Percentiles rank a stretch among this genome's conserved stretches.
Evolutionary conservation across 345 rosid species (phyloP).

Genomic region (Eutrema yunnanense): DNA sequence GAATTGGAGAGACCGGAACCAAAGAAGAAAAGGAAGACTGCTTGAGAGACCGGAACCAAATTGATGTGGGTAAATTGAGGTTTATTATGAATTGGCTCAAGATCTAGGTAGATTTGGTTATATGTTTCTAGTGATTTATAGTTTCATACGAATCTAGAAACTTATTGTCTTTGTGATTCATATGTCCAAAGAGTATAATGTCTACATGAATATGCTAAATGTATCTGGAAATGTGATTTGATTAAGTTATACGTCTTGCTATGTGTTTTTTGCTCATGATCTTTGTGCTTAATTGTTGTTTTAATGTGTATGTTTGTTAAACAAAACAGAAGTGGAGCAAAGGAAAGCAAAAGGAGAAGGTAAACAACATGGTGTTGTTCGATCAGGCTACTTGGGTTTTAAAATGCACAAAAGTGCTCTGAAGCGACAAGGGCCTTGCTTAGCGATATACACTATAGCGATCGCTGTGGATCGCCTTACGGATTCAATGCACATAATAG

Average conservation of each 20-base stretch:
- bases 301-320: not conserved
- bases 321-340: conserved; percentile 79
- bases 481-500: no score
- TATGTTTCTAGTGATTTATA: not conserved
- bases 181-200: not conserved
- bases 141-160: not conserved
- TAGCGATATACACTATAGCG: no score
- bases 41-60: no score
- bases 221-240: not conserved
- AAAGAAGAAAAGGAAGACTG: no score
- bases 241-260: not conserved
- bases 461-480: no score
- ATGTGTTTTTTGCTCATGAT: not conserved
- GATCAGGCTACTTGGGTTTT: conserved; percentile 53
- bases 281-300: not conserved
- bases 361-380: conserved; percentile 84
- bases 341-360: conserved; percentile 95
- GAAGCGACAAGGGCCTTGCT: no score
- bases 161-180: not conserved
- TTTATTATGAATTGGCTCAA: not conserved
- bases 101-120: not conserved
- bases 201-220: not conserved
- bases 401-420: no score
- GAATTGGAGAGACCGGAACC: no score
- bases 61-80: not conserved